phyloP scores from a whole-genome alignment of 441 rosid genomes.

The Lepidium campestre region DNA sequence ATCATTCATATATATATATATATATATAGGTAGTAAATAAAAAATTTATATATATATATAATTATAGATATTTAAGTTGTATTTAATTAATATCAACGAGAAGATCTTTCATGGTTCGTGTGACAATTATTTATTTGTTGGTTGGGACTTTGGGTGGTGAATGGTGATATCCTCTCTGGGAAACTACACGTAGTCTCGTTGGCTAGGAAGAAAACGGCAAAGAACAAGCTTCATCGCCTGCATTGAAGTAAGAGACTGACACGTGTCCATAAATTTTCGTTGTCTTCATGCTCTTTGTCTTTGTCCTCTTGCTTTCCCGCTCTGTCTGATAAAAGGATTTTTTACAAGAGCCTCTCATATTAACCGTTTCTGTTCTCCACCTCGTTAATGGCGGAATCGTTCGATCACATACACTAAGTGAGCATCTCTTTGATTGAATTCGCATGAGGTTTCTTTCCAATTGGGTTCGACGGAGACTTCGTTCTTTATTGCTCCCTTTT shows the following conservation, averaged over 20 bases:
- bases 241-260: neutral
- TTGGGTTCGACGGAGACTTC: slow-evolving; percentile 47
- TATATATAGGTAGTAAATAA: too few species aligned
- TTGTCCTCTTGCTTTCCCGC: slow-evolving; percentile 38
- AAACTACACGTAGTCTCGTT: slow-evolving; percentile 19
- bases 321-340: slow-evolving; percentile 15
- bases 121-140: too few species aligned
- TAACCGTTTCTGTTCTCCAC: slow-evolving; percentile 1
- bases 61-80: too few species aligned
- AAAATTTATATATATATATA: too few species aligned
- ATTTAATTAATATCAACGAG: too few species aligned
- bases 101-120: too few species aligned
- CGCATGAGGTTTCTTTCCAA: slow-evolving; percentile 42
- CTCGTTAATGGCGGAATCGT: slow-evolving; percentile 21
- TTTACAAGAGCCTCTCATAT: slow-evolving; percentile 6
- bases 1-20: too few species aligned
- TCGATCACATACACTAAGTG: neutral
- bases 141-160: too few species aligned
- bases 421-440: slow-evolving; percentile 14
- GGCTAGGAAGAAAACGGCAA: slow-evolving; percentile 16
- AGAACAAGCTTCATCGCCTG: neutral
- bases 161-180: too few species aligned
- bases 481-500: slow-evolving; percentile 60
- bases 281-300: neutral
- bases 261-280: slow-evolving; percentile 7